Conservation (phyloP, 2,329 filamentous ascomycete species). For the Alternaria viburni region DNA sequence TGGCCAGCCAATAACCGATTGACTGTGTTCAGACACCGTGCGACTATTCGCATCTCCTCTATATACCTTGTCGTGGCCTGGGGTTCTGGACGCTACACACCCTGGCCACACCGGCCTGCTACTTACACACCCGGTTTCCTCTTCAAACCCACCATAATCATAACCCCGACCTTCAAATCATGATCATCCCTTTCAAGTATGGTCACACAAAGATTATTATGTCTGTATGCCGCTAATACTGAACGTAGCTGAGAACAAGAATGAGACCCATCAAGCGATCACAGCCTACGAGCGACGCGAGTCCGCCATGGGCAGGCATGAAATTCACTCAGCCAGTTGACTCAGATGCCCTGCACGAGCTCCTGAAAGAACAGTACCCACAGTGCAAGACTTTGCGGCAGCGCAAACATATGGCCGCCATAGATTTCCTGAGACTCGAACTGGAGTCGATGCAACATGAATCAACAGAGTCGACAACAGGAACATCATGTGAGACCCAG, state of each 20-base stretch:
- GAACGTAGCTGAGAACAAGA: background rate
- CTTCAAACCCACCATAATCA: background rate
- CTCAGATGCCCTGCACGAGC: conserved; percentile 33
- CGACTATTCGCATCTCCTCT: background rate
- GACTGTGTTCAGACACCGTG: background rate
- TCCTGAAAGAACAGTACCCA: conserved; percentile 27
- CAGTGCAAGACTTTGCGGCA: conserved; percentile 26
- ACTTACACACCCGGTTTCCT: background rate
- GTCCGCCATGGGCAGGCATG: conserved; percentile 35
- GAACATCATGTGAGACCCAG: background rate
- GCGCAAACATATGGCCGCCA: conserved; percentile 36
- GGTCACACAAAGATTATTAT: background rate
- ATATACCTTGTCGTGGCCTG: background rate
- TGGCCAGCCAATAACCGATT: background rate
- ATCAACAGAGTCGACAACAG: background rate
- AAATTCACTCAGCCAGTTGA: conserved; percentile 28
- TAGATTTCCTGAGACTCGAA: conserved; percentile 33
- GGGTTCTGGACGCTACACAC: background rate
- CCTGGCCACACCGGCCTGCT: background rate
- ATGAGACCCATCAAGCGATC: conserved; percentile 25
- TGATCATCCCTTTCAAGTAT: background rate
- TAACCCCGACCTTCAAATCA: background rate
- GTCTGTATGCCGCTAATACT: background rate
- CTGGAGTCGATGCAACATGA: conserved; percentile 24
- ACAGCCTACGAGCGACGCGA: conserved; percentile 26